Percentiles rank a stretch among this genome's conserved stretches.
phyloP scores from a whole-genome alignment of 2,329 filamentous ascomycete species.

The Lachnellula subtilissima region DNA sequence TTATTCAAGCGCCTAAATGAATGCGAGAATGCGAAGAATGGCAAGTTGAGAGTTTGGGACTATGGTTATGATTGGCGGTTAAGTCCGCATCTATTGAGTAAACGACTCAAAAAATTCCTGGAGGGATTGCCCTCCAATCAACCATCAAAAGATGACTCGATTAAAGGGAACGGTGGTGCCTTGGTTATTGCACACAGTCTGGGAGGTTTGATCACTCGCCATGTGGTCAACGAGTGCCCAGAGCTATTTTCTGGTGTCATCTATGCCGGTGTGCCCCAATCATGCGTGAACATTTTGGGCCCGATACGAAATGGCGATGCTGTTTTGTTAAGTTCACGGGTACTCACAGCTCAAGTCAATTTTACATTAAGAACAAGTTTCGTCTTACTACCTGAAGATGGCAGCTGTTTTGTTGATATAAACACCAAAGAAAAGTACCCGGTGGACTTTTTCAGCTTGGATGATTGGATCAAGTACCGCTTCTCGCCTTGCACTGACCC shows the following conservation, averaged over 20 bases:
- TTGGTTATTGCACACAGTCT: slow-evolving; percentile 81
- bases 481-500: slow-evolving; percentile 72
- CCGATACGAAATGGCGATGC: slow-evolving; percentile 89
- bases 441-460: slow-evolving; percentile 76
- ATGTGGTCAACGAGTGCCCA: slow-evolving; percentile 79
- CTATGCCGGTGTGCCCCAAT: slow-evolving; percentile 78
- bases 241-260: slow-evolving; percentile 82
- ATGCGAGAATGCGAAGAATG: slow-evolving; percentile 66
- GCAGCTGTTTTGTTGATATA: slow-evolving; percentile 76
- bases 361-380: slow-evolving; percentile 87
- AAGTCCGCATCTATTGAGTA: slow-evolving; percentile 71
- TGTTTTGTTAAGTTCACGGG: slow-evolving; percentile 80
- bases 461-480: slow-evolving; percentile 74
- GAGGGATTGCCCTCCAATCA: slow-evolving; percentile 71
- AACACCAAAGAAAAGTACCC: slow-evolving; percentile 73
- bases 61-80: slow-evolving; percentile 95
- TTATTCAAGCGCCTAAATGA: slow-evolving; percentile 73
- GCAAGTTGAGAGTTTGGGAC: slow-evolving; percentile 74
- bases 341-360: slow-evolving; percentile 88
- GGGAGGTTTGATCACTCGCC: slow-evolving; percentile 80
- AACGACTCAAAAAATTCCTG: slow-evolving; percentile 67
- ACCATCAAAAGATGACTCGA: slow-evolving; percentile 36
- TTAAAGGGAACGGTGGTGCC: slow-evolving; percentile 59
- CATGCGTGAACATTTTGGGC: slow-evolving; percentile 87
- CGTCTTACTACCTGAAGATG: slow-evolving; percentile 78